phyloP scores from a whole-genome alignment of 345 rosid genomes.

The Eutrema yunnanense region DNA sequence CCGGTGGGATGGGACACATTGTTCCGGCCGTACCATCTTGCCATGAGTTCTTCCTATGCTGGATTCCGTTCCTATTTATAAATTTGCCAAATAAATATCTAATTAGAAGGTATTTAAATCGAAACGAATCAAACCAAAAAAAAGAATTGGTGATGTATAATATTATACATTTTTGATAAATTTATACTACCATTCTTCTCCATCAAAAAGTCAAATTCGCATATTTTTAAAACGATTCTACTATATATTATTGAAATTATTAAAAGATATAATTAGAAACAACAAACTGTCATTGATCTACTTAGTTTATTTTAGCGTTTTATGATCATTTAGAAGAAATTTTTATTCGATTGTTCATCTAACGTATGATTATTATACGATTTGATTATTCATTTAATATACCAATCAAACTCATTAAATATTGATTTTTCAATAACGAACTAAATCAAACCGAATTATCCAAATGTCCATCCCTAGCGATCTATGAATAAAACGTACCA shows the following conservation, averaged over 20 bases:
- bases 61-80: constrained; percentile 54
- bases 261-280: not conserved
- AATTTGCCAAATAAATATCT: not conserved
- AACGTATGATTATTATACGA: not conserved
- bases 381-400: not conserved
- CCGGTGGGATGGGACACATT: constrained; percentile 59
- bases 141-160: not conserved
- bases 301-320: not conserved
- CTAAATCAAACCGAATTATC: not conserved
- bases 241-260: not conserved
- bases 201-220: not conserved
- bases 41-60: constrained; percentile 81
- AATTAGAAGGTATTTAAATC: not conserved
- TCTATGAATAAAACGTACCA: constrained; percentile 33
- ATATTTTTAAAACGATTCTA: not conserved
- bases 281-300: not conserved
- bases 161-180: not conserved
- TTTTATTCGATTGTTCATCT: not conserved
- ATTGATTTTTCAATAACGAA: not conserved
- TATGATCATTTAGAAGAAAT: not conserved
- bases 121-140: not conserved
- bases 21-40: constrained; percentile 70
- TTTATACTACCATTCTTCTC: not conserved
- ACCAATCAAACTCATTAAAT: not conserved
- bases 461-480: not conserved